Evolutionary conservation across 176 grass and related monocot genomes (phyloP).

Genomic region (Oryza coarctata): DNA sequence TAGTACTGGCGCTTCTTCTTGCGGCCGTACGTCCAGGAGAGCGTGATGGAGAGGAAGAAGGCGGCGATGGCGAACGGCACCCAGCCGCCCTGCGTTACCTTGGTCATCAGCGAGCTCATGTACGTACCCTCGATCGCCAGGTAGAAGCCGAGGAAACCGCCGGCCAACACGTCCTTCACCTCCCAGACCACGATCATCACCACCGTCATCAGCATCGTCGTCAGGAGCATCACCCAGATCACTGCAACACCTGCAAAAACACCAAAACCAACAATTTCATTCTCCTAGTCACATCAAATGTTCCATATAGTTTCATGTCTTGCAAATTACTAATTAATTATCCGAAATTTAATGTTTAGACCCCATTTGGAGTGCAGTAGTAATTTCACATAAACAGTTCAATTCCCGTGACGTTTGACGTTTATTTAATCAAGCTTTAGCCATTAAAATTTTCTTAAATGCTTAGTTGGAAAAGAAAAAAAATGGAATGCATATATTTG

Average conservation of each 20-base stretch:
- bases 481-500: no score
- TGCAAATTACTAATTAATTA: neutral
- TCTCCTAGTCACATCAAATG: neutral
- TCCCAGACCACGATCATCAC: slow-evolving; percentile 65
- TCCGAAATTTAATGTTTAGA: neutral
- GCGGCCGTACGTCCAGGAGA: slow-evolving; percentile 61
- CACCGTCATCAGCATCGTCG: slow-evolving; percentile 38
- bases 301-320: neutral
- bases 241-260: slow-evolving; percentile 42
- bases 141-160: slow-evolving; percentile 27
- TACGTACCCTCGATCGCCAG: slow-evolving; percentile 39
- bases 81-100: slow-evolving; percentile 55
- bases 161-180: neutral
- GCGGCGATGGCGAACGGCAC: slow-evolving; percentile 61
- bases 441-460: no score
- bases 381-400: no score
- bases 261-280: neutral
- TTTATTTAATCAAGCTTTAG: no score
- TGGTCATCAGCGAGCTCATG: slow-evolving; percentile 55
- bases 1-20: slow-evolving; percentile 54
- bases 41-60: slow-evolving; percentile 44
- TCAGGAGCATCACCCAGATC: slow-evolving; percentile 71
- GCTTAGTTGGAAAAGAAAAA: no score
- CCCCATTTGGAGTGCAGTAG: no score
- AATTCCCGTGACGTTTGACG: no score